Percentiles rank a stretch among this genome's conserved stretches.
Evolutionary conservation across 129 eudicot genomes (phyloP).

Genomic region (Flaveria ramosissima): DNA sequence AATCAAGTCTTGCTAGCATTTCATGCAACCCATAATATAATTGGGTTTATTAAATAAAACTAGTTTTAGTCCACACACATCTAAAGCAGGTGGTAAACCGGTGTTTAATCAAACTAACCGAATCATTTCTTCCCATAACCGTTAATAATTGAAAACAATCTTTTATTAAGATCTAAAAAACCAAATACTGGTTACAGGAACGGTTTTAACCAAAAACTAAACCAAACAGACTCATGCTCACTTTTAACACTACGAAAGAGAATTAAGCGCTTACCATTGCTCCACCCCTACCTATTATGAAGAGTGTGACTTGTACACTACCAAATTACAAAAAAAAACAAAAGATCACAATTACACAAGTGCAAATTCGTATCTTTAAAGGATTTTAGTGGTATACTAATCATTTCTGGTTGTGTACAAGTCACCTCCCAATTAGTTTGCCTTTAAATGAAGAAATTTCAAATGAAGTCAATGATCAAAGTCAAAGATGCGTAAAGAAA

Average conservation of each 20-base stretch:
- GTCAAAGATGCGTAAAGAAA: conserved; percentile 17
- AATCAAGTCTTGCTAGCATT: not conserved
- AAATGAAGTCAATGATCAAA: conserved; percentile 10
- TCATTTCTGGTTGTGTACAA: not conserved
- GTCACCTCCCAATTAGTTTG: not conserved
- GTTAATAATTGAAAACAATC: too few relatives aligned
- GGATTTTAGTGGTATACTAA: not conserved
- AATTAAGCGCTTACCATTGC: not conserved
- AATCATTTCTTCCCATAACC: too few relatives aligned
- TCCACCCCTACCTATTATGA: not conserved
- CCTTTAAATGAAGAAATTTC: not conserved
- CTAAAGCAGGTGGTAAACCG: too few relatives aligned
- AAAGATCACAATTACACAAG: not conserved
- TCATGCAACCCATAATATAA: not conserved
- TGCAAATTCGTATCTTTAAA: not conserved
- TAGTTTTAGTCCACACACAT: not conserved
- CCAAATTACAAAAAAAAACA: not conserved
- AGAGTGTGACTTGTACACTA: not conserved
- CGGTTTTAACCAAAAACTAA: too few relatives aligned
- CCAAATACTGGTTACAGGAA: too few relatives aligned
- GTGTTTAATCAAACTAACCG: not conserved
- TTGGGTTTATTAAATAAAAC: not conserved
- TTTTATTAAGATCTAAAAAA: too few relatives aligned
- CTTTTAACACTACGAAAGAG: not conserved
- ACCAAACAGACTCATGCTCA: not conserved